Evolutionary conservation across 371 early-diverging fungal species (phyloP), one percentile per base, ranked within the genome.

Genomic region (Circinella umbellata): DNA sequence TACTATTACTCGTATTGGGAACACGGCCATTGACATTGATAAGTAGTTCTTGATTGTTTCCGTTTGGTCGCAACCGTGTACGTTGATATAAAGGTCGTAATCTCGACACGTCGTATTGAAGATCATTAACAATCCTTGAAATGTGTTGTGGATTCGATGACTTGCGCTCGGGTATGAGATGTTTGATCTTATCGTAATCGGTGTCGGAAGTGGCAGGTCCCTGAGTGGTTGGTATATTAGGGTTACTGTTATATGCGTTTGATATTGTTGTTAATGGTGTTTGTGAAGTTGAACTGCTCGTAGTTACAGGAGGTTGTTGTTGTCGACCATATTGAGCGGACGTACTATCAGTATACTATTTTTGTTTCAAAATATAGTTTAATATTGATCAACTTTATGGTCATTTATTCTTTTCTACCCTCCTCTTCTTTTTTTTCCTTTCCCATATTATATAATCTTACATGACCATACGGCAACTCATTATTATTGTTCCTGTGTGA

Each of bases 91-190:
- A 27, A 47, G 59, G 53, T 49, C 60, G 69, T 20, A 71, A 67
- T 39, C 27, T 51, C 18, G 69, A 66, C 7, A 68, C 63, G 49
- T 70, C 70, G 27, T 70, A 70, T 15, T 70, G 64, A 57, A 66
- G 47, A 10, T 39, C 54, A 27, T 74, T 70, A 35, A 78, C 73
- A 37, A 74, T 69, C 15, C 62, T 70, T 18, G 78, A 70, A 49
- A 78, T 74, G 11, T 74, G 71, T 20, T 70, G 70, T 17, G 78
- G 75, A 64, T 66, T 74, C 27, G 78, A 78, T 13, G 78, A 78
- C 34, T 63, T 78, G 35, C 78, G 73, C 47, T 70, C 70, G 53
- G 78, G 78, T 54, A 78, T 78, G 54, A 64, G 69, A 3, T 70
- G 78, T 64, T 63, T 53, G 35, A 73, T 74, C 49, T 46, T 49